phyloP scores from a whole-genome alignment of 78 protist species.

The Dictyostelium purpureum region DNA sequence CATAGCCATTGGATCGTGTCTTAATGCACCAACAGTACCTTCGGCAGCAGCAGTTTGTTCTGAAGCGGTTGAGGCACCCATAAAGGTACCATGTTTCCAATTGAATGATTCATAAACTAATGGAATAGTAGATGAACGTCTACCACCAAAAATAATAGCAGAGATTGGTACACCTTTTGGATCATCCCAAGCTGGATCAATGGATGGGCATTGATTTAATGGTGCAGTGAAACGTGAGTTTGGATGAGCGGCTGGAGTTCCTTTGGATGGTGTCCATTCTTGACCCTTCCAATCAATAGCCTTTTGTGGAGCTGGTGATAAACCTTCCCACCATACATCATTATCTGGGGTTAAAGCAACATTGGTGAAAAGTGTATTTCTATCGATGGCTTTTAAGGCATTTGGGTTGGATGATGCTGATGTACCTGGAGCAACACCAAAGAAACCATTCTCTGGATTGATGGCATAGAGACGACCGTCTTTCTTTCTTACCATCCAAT shows the following conservation, averaged over 20 bases:
- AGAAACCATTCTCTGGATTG: conserved; percentile 97
- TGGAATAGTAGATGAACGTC: conserved; percentile 88
- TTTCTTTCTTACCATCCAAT: conserved; percentile 87
- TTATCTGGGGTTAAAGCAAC: conserved; percentile 90
- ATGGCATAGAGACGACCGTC: conserved; percentile 89
- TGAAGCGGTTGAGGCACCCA: conserved; percentile 90
- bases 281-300: conserved; percentile 78
- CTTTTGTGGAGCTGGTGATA: conserved; percentile 68
- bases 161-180: conserved; percentile 94
- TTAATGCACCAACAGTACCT: conserved; percentile 70
- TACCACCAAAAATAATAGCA: conserved; percentile 95
- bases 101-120: conserved; percentile 82
- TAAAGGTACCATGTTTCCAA: conserved; percentile 96
- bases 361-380: conserved; percentile 92
- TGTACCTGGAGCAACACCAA: conserved; percentile 98
- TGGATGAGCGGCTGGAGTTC: conserved; percentile 90
- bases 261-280: conserved; percentile 83
- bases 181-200: conserved; percentile 85
- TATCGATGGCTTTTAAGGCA: conserved; percentile 82
- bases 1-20: conserved; percentile 94
- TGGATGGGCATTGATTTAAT: conserved; percentile 88
- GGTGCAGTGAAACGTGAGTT: conserved; percentile 94
- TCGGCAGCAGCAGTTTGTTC: conserved; percentile 93
- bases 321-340: conserved; percentile 96
- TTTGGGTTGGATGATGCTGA: conserved; percentile 82